These are phyloP conservation scores for Cyberlindnera saturnus DNA, from an alignment of 805 yeast genomes.

Conservation along the genomic window DNA sequence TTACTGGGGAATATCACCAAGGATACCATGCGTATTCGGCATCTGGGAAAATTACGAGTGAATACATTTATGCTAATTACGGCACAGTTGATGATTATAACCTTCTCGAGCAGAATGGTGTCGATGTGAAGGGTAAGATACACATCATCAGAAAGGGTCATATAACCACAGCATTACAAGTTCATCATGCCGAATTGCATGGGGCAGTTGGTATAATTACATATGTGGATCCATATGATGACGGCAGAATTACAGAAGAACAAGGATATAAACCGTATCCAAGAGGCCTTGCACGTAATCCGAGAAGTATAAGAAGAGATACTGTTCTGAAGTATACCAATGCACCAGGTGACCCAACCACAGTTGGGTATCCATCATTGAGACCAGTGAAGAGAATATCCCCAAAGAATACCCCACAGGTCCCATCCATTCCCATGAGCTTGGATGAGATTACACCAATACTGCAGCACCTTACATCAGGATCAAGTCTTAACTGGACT, in stretches of 20 bases:
- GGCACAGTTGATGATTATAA: conserved; percentile 53
- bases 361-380: conserved; percentile 59
- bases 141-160: conserved; percentile 50
- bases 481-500: conserved; percentile 18
- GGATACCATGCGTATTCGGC: conserved; percentile 63
- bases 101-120: conserved; percentile 30
- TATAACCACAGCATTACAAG: conserved; percentile 48
- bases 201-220: conserved; percentile 56
- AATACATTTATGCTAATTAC: conserved; percentile 54
- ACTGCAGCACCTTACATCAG: conserved; percentile 15
- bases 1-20: conserved; percentile 43
- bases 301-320: conserved; percentile 54
- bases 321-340: conserved; percentile 52
- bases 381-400: conserved; percentile 31
- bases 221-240: conserved; percentile 56
- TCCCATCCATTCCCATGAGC: conserved; percentile 50
- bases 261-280: conserved; percentile 58
- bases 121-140: conserved; percentile 47
- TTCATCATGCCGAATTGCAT: conserved; percentile 51
- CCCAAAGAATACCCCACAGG: conserved; percentile 40
- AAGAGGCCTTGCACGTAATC: conserved; percentile 59
- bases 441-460: conserved; percentile 37
- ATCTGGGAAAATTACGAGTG: conserved; percentile 51
- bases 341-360: conserved; percentile 73
- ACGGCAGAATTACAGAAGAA: conserved; percentile 44